A percentile compares a stretch with the other conserved stretches of the same genome.
phyloP scores from a whole-genome alignment of 306 rosid genomes.

The Ziziphus jujuba region DNA sequence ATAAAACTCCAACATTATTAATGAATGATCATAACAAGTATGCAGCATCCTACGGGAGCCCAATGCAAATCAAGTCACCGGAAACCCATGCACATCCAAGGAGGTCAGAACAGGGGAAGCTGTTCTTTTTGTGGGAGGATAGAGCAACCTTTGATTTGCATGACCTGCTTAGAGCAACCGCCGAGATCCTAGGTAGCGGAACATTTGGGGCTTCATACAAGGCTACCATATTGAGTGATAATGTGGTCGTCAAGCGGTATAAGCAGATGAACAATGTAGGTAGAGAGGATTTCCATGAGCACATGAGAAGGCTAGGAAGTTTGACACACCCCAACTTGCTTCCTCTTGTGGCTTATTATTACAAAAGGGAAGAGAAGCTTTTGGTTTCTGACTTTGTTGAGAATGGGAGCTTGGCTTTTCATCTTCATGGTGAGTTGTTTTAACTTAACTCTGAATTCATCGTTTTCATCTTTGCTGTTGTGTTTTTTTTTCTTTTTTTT shows the following conservation, averaged over 20 bases:
- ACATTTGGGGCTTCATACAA: conserved; percentile 88
- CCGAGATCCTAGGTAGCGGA: conserved; percentile 88
- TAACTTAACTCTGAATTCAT: too few species aligned
- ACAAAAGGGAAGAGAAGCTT: conserved; percentile 84
- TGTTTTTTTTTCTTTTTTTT: not conserved
- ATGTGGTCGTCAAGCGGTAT: conserved; percentile 84
- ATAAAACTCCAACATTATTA: conserved; percentile 4
- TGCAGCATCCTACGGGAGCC: not conserved
- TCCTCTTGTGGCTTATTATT: conserved; percentile 74
- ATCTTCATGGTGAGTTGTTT: conserved; percentile 79
- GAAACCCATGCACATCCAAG: conserved; percentile 19
- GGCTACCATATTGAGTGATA: conserved; percentile 47
- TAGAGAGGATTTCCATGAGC: conserved; percentile 79
- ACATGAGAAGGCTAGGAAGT: conserved; percentile 75
- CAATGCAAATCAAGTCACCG: not conserved
- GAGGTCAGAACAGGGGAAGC: conserved; percentile 53
- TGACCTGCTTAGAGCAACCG: conserved; percentile 75
- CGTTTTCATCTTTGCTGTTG: not conserved
- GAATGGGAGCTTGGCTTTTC: conserved; percentile 77
- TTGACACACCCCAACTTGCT: conserved; percentile 69
- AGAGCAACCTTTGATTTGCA: conserved; percentile 59
- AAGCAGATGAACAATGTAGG: conserved; percentile 77
- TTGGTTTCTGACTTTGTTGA: conserved; percentile 59
- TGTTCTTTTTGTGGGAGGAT: conserved; percentile 57
- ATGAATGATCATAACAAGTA: conserved; percentile 13